These are phyloP conservation scores for Crithidia brevicula DNA, from an alignment of 208 protist species.

Conservation along the genomic window DNA sequence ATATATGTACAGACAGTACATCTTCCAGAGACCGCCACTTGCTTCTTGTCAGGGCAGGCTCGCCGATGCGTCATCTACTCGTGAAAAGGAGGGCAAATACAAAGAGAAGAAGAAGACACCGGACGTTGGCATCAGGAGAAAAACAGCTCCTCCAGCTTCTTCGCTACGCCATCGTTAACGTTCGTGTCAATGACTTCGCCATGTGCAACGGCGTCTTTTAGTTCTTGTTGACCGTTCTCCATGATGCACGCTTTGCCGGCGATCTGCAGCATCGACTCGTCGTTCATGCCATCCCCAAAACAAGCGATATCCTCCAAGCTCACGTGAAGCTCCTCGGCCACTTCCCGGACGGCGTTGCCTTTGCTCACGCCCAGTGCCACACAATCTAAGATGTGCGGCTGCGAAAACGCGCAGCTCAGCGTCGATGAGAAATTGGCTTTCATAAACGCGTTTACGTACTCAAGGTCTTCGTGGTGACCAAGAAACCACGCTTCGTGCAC, in stretches of 20 bases:
- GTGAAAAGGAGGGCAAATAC: neutral
- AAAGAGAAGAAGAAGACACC: too few relatives aligned
- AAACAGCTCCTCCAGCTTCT: constrained; percentile 74
- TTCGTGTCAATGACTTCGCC: constrained; percentile 57
- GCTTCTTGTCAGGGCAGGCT: neutral
- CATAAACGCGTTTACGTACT: constrained; percentile 18
- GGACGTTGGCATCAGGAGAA: too few relatives aligned
- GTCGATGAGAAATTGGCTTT: constrained; percentile 15
- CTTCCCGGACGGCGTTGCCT: constrained; percentile 54
- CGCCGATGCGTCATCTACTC: neutral
- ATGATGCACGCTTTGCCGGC: constrained; percentile 60
- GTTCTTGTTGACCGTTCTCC: constrained; percentile 40
- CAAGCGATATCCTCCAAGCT: constrained; percentile 43
- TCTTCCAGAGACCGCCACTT: neutral
- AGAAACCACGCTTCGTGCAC: constrained; percentile 41
- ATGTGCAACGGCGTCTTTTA: constrained; percentile 45
- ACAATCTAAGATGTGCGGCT: constrained; percentile 44
- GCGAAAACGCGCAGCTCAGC: constrained; percentile 33
- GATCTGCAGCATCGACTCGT: constrained; percentile 58
- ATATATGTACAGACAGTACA: neutral
- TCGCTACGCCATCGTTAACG: constrained; percentile 69
- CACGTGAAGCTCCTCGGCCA: constrained; percentile 46
- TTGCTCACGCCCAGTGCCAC: constrained; percentile 47
- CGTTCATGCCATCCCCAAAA: constrained; percentile 82
- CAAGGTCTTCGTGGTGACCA: constrained; percentile 21